Percentiles rank a stretch among this genome's conserved stretches.
These are phyloP conservation scores for Butyriboletus appendiculatus DNA, from an alignment of 1,284 basidiomycete genomes.

Conservation along the genomic window DNA sequence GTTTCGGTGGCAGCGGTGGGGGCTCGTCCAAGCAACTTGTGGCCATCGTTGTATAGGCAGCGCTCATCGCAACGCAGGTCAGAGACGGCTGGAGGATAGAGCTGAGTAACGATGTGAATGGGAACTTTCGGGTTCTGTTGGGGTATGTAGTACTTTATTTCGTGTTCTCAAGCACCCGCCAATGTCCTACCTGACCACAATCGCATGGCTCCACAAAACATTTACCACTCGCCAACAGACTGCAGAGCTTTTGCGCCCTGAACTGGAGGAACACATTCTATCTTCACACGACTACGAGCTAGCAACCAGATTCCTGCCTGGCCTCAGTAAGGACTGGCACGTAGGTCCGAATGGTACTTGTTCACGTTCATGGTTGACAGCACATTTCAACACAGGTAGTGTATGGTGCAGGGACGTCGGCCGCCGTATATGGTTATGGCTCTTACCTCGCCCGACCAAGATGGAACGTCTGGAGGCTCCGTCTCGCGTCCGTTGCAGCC, in stretches of 20 bases:
- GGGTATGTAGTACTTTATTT: neutral
- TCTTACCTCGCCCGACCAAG: slow-evolving; percentile 29
- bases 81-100: neutral
- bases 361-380: slow-evolving; percentile 8
- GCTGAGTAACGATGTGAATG: neutral
- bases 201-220: slow-evolving; percentile 42
- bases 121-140: neutral
- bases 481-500: slow-evolving; percentile 26
- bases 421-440: slow-evolving; percentile 31
- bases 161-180: neutral
- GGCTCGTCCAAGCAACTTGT: neutral
- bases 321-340: slow-evolving; percentile 42
- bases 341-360: slow-evolving; percentile 30
- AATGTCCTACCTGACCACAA: slow-evolving; percentile 28
- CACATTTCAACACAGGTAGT: slow-evolving; percentile 19
- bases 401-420: slow-evolving; percentile 32
- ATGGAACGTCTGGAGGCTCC: slow-evolving; percentile 29
- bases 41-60: slow-evolving; percentile 2
- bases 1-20: slow-evolving; percentile 41
- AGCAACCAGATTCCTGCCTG: slow-evolving; percentile 52
- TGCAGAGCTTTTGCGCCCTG: slow-evolving; percentile 53
- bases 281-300: slow-evolving; percentile 55
- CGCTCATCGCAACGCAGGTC: neutral
- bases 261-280: slow-evolving; percentile 56
- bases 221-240: slow-evolving; percentile 39